Evolutionary conservation across 352 stramenopile species (phyloP).

Genomic region (Pythium periplocum): DNA sequence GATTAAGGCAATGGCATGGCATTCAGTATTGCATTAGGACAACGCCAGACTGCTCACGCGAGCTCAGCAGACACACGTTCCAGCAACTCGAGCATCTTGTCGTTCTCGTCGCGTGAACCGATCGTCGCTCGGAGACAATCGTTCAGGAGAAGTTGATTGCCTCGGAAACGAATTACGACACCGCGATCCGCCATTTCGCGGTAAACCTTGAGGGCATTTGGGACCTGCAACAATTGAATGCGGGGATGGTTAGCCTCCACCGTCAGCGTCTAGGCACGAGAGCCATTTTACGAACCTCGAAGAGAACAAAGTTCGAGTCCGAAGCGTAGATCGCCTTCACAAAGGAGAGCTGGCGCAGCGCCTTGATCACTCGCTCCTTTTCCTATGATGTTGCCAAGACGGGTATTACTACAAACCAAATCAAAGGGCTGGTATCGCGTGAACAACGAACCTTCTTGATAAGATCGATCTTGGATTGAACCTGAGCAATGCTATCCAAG

Average conservation of each 20-base stretch:
- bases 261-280: too few species aligned
- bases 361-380: constrained; percentile 70
- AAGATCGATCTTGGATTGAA: constrained; percentile 55
- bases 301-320: constrained; percentile 98
- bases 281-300: constrained; percentile 60
- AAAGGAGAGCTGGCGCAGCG: constrained; percentile 89
- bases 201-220: constrained; percentile 91
- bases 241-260: not conserved
- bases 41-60: constrained; percentile 14
- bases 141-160: constrained; percentile 94
- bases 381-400: constrained; percentile 41
- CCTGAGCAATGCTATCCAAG: constrained; percentile 44
- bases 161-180: constrained; percentile 96
- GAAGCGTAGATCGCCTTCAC: constrained; percentile 91
- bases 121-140: constrained; percentile 95
- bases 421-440: too few species aligned
- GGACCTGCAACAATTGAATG: constrained; percentile 45
- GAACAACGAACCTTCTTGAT: constrained; percentile 41
- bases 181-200: constrained; percentile 89
- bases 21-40: too few species aligned
- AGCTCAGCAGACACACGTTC: constrained; percentile 52
- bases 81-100: constrained; percentile 88
- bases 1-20: too few species aligned
- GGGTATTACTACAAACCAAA: not conserved
- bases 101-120: constrained; percentile 91